These are phyloP conservation scores for Sungouiozyma intestinalis DNA, from an alignment of 805 yeast genomes.

Conservation along the genomic window DNA sequence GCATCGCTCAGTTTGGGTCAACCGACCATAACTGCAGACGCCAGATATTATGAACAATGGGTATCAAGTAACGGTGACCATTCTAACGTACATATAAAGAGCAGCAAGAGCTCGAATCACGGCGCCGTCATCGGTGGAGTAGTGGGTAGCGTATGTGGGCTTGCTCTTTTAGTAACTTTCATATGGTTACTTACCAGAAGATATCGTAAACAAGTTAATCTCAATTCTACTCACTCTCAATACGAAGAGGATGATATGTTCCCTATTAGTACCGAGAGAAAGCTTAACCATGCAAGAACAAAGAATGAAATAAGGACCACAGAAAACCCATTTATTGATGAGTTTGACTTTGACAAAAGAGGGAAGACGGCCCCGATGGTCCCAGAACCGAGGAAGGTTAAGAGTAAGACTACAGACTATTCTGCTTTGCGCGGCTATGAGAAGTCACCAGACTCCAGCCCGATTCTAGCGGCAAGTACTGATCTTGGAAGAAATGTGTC, in stretches of 20 bases:
- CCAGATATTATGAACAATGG: slow-evolving; percentile 5
- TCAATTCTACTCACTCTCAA: neutral
- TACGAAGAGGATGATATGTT: neutral
- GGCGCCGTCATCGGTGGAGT: slow-evolving; percentile 24
- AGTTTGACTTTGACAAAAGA: slow-evolving; percentile 17
- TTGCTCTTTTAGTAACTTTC: slow-evolving; percentile 11
- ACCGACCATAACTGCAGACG: slow-evolving; percentile 14
- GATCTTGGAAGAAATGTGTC: neutral
- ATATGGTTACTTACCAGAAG: slow-evolving; percentile 14
- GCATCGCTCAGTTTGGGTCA: slow-evolving; percentile 15
- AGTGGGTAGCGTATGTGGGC: slow-evolving; percentile 25
- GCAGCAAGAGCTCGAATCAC: neutral
- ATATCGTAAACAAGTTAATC: slow-evolving; percentile 3
- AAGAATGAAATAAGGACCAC: slow-evolving; percentile 6
- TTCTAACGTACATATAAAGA: neutral
- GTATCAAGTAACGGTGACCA: neutral
- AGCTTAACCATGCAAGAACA: slow-evolving; percentile 1
- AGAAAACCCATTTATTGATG: slow-evolving; percentile 19
- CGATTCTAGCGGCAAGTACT: neutral
- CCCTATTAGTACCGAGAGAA: neutral
- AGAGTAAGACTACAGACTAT: neutral
- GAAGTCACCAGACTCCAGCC: neutral
- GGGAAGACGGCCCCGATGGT: slow-evolving; percentile 13
- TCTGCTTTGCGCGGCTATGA: neutral
- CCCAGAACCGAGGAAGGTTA: slow-evolving; percentile 16